These are phyloP conservation scores for Plantago ovata DNA, from an alignment of 257 asterid species.

Conservation along the genomic window DNA sequence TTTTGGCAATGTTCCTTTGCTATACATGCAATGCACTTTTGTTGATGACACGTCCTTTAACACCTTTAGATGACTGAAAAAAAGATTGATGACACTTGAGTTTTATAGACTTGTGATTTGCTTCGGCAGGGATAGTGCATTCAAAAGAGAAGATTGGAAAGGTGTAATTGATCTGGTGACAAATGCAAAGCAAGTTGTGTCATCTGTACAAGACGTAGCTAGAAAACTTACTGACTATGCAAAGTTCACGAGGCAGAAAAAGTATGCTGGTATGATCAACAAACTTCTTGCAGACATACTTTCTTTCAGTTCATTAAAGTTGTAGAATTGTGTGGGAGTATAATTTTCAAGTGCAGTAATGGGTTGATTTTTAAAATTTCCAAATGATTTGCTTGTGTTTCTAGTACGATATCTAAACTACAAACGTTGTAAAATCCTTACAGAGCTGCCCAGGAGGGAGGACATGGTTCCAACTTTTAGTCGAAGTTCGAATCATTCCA, in stretches of 20 bases:
- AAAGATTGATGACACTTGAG: no score
- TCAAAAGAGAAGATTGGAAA: slow-evolving; percentile 88
- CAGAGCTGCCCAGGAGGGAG: slow-evolving; percentile 31
- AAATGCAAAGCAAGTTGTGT: slow-evolving; percentile 83
- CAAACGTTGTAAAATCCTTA: slow-evolving; percentile 12
- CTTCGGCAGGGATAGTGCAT: slow-evolving; percentile 53
- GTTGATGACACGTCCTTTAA: no score
- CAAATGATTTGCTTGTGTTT: background rate
- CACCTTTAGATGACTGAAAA: no score
- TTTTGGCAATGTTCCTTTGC: no score
- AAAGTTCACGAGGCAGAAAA: slow-evolving; percentile 52
- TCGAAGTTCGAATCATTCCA: slow-evolving; percentile 25
- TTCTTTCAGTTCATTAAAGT: background rate
- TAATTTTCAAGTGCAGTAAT: background rate
- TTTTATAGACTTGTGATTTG: slow-evolving; percentile 10
- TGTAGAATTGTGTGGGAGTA: background rate
- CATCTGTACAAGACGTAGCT: slow-evolving; percentile 83
- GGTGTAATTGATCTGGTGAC: slow-evolving; percentile 69
- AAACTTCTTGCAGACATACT: background rate
- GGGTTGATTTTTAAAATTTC: background rate
- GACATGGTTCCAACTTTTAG: slow-evolving; percentile 20
- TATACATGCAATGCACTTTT: no score
- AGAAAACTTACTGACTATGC: slow-evolving; percentile 80
- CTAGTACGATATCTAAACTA: background rate
- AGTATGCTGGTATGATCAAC: slow-evolving; percentile 38